Evolutionary conservation across 78 protist genomes (phyloP), one percentile per base, ranked within the genome.

Genomic region (Salpingoeca rosetta): DNA sequence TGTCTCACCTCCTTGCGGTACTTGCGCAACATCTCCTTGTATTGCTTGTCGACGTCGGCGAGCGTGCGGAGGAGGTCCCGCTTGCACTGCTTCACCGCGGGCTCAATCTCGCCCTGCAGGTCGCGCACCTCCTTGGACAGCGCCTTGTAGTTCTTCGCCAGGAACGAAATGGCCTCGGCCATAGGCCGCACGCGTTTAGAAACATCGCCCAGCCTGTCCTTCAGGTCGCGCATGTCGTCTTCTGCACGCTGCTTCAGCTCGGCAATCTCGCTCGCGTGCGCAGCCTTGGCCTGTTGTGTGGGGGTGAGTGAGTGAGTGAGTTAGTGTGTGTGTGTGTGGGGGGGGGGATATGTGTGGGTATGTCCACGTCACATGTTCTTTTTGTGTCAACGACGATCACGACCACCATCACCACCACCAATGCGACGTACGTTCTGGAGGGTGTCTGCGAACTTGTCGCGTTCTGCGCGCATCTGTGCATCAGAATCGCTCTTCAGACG

Each of bases 1-100:
- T n/a, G n/a, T n/a, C n/a, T n/a, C n/a, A n/a, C n/a, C n/a, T 26
- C 80, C 42, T 27, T 10, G 80, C 42, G 44, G 80, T 76, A 35
- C 42, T 74, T 74, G 77, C 17, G 45, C 82, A 37, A 25, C 85
- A 41, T 82, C 11, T 3, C 74, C 78, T 88, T 24, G 82, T 10
- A 2, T 43, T 26, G 40, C 39, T 44, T 51, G 65, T 51, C 65
- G 17, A 51, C 17, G 65, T 51, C 65, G 65, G 65, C 65, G 17
- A 51, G 65, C 17, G 65, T 51, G 17, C 65, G 65, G 31, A 51
- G 65, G 65, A 51, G 65, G 17, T 51, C 65, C 7, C 65, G 65
- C 65, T 51, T 51, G 65, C 65, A 51, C 65, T 51, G 65, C 65
- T 51, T 51, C 31, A 51, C 65, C 7, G 31, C 17, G 65, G 65